phyloP scores from a whole-genome alignment of 768 basidiomycete genomes.

The Pilatotrama ljubarskyi region DNA sequence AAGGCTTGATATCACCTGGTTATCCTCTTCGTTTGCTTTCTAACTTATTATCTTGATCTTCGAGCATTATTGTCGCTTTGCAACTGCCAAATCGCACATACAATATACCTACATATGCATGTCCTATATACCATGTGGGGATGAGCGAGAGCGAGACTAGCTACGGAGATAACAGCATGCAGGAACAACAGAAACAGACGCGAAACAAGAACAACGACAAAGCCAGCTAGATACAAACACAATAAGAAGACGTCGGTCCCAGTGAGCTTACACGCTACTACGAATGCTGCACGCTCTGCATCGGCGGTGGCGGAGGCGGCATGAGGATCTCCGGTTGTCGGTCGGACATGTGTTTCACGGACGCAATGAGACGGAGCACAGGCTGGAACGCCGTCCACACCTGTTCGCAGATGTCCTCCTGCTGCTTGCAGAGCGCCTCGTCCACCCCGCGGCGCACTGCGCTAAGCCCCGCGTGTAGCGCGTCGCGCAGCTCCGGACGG shows the following conservation, averaged over 20 bases:
- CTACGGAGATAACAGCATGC: neutral
- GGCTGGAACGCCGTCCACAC: slow-evolving; percentile 3
- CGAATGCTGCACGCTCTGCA: slow-evolving; percentile 14
- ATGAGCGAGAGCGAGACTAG: neutral
- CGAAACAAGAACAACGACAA: neutral
- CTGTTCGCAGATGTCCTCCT: slow-evolving; percentile 11
- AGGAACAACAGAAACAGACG: neutral
- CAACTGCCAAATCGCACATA: neutral
- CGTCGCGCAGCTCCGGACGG: slow-evolving; percentile 1
- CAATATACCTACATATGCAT: neutral
- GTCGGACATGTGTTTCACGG: neutral
- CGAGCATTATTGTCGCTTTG: neutral
- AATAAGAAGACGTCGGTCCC: neutral
- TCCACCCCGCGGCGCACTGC: slow-evolving; percentile 9
- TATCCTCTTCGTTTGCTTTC: neutral
- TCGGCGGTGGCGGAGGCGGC: slow-evolving; percentile 9
- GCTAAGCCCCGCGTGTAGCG: neutral
- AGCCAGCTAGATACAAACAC: neutral
- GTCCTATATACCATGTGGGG: neutral
- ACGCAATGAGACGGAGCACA: slow-evolving; percentile 2
- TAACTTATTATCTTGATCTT: slow-evolving; percentile 10
- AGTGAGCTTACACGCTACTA: neutral
- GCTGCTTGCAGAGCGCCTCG: neutral
- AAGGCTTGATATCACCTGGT: neutral
- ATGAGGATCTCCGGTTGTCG: slow-evolving; percentile 6